Conservation (phyloP, 2,329 filamentous ascomycete species). For the Aspergillus carbonarius region DNA sequence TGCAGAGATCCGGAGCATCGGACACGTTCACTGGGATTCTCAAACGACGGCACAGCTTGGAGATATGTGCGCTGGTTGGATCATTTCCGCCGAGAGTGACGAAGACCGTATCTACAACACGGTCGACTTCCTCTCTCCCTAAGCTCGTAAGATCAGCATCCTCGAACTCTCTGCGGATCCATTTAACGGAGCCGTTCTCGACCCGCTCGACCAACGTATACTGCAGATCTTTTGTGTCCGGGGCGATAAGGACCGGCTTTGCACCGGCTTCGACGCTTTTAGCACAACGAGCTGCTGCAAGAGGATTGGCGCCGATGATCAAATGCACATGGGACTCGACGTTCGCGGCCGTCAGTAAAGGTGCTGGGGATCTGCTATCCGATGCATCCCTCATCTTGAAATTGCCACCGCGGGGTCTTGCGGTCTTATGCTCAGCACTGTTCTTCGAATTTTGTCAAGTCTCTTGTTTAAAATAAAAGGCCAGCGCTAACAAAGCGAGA, state of each 20-base stretch:
- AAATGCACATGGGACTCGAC: constrained; percentile 63
- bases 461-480: background rate
- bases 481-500: background rate
- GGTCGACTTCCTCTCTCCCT: constrained; percentile 74
- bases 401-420: constrained; percentile 13
- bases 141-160: constrained; percentile 71
- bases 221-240: constrained; percentile 60
- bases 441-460: background rate
- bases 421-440: background rate
- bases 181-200: constrained; percentile 42
- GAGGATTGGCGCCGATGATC: constrained; percentile 78
- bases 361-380: constrained; percentile 21
- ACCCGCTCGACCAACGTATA: constrained; percentile 53
- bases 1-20: constrained; percentile 81
- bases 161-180: constrained; percentile 56
- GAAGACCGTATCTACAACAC: constrained; percentile 88
- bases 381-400: constrained; percentile 35
- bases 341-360: constrained; percentile 43
- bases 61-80: constrained; percentile 62
- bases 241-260: constrained; percentile 73
- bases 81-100: constrained; percentile 63
- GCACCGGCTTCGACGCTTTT: constrained; percentile 82
- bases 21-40: constrained; percentile 92
- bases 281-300: constrained; percentile 79
- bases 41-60: constrained; percentile 70